Base-by-base conservation (phyloP, 2,329 filamentous ascomycete genomes). In the Lecanicillium sp. region DNA sequence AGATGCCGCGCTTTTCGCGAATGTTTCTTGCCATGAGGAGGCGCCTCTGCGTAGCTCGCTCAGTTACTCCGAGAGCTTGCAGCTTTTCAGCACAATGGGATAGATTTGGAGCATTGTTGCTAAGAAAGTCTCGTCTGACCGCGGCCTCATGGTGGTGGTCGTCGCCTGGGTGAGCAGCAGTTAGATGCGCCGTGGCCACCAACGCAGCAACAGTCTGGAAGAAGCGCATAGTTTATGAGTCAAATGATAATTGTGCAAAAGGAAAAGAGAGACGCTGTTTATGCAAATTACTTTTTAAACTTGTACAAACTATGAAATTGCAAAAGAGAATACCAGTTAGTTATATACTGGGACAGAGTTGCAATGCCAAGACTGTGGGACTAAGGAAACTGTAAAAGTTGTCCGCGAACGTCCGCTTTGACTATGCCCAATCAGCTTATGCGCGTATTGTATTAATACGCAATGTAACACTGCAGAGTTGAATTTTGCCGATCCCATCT, bases 121-220 rank as follows among this genome's bases (percentile, higher is more conserved):
- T 38, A 38, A 70, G 50, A 47, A 63, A 70, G 1, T 59, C 54
- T 17, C 61, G 64, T 31, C 67, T 67, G 50, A 65, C 62, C 25
- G 59, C 59, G 17, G 65, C 58, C 48, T 71, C 68, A 12, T 63
- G 53, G 37, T 53, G 52, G 41, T 66, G 46, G 37, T 69, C 58
- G 41, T 69, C 64, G 43, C 66, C 66, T 1, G 66, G 66, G 41
- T 71, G 64, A 15, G 63, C 62, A 19, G 45, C 35, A 36, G 35
- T 43, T 9, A 50, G 25, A 13, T 40, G 36, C 20, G 42, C 15
- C n/a, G 45, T 27, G 13, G 43, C 38, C 27, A 49, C 39, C 4
- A 43, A 30, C 32, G 42, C 30, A 20, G 44, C 16, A 2, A 31
- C 12, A 17, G 16, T 20, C 11, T 12, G n/a, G 15, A 16, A 17